phyloP scores from a whole-genome alignment of 2,329 filamentous ascomycete genomes.

The Scortechinia acanthostroma region DNA sequence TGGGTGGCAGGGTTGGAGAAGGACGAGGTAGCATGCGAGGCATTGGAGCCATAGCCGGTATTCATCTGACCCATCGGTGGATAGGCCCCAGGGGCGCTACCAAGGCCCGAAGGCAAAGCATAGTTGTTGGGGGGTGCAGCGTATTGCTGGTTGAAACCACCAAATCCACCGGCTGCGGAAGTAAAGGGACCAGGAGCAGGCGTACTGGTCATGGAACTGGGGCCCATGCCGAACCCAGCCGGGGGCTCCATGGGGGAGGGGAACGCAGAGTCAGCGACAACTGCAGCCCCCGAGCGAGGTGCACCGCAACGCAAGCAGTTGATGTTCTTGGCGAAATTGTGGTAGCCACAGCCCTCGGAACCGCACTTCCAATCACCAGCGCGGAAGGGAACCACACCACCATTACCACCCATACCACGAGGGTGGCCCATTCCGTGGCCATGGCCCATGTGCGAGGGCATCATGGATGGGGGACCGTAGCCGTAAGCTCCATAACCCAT shows the following conservation, averaged over 20 bases:
- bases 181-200: conserved; percentile 73
- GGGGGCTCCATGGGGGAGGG: conserved; percentile 82
- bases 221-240: conserved; percentile 77
- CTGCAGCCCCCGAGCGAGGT: conserved; percentile 84
- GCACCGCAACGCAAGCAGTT: conserved; percentile 94
- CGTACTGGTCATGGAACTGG: conserved; percentile 78
- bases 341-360: conserved; percentile 92
- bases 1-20: conserved; percentile 60
- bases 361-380: conserved; percentile 99
- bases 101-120: conserved; percentile 77
- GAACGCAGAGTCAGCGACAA: conserved; percentile 89
- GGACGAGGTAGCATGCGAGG: conserved; percentile 44
- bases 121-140: conserved; percentile 84
- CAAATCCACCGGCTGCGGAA: conserved; percentile 62
- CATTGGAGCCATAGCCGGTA: conserved; percentile 46
- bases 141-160: conserved; percentile 72
- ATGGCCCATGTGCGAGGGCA: conserved; percentile 49
- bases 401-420: conserved; percentile 68
- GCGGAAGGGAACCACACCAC: conserved; percentile 88
- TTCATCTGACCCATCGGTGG: conserved; percentile 32
- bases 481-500: conserved; percentile 24
- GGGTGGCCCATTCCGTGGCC: conserved; percentile 42
- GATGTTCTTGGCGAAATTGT: conserved; percentile 99
- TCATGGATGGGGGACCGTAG: conserved; percentile 17
- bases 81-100: conserved; percentile 51